Evolutionary conservation across 805 yeast species (phyloP), one percentile per base, ranked within the genome.

Genomic region (Geotrichum ghanense): DNA sequence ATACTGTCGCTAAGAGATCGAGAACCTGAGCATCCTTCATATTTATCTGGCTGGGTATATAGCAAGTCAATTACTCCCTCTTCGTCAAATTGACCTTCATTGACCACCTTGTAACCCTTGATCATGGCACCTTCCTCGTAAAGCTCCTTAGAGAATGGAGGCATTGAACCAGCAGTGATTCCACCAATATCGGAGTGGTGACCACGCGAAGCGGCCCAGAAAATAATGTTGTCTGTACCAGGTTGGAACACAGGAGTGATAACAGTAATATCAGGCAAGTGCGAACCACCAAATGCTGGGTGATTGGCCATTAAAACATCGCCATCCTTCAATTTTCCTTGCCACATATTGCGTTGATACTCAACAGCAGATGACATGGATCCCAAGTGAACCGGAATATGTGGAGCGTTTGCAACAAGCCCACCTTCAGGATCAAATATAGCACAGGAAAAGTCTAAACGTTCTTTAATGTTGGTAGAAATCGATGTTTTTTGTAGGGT

Each of bases 131-230:
- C 97, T 65, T 89, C 97, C 59, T 89, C 89, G 71, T 78, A 82
- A 37, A 90, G 66, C 49, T 79, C 79, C 56, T 80, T 85, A 1
- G 96, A 86, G 58, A 83, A 79, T 7, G 96, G 95, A 14, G 97
- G 96, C 88, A 89, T 87, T 0, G 95, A 83, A 1, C 97, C 97
- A 0, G 97, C 95, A 27, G 86, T 66, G 48, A 82, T 76, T 12
- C 95, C 94, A 16, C 97, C 97, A 58, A 90, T 89, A 63, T 89
- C 97, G 3, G 96, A 89, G 65, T 90, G 97, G 65, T 89, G 97
- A 1, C 96, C 97, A 53, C 97, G 72, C 0, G 95, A 81, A 0
- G 97, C 97, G 12, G 86, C 88, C 71, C 86, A 89, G 61, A 89
- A 89, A 22, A 87, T 75, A 27, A 86, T 72, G 23, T 53, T 44